Base-by-base conservation (phyloP, 805 yeast species). In the Tetrapisispora namnaoensis region DNA sequence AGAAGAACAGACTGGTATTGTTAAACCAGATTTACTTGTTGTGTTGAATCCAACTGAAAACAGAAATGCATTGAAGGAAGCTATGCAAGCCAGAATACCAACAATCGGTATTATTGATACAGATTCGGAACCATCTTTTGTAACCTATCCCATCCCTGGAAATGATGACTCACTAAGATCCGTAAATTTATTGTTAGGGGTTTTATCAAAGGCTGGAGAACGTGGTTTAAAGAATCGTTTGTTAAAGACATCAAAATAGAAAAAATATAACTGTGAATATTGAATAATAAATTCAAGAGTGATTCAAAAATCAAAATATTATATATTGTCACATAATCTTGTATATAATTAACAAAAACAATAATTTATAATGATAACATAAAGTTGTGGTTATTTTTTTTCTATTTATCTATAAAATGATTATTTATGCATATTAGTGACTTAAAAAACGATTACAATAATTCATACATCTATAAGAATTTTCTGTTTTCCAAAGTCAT, bases 71-170 rank as follows among this genome's bases (percentile, higher is more conserved):
- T 70, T 93, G 46, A 74, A 74, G 45, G 99, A 93, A 69, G 93
- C 97, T 53, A 77, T 79, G 56, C 79, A 80, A 60, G 74, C 82
- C 51, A 78, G 95, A 64, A 78, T 93, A 32, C 99, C 99, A 50
- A 89, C 97, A 0, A 80, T 93, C 58, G 98, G 96, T 28, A 77
- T 93, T 50, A 80, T 93, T 53, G 99, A 93, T 69, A 90, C 98
- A 21, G 91, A 93, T 67, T 81, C 85, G 64, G 96, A 93, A 63
- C 95, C 97, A 9, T 78, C 86, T 16, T 70, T 84, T 56, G 86
- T 91, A 47, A 88, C 96, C 1, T 93, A 93, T 62, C 95, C 98
- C 46, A 86, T 93, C 55, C 98, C 98, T 17, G 95, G 95, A 53
- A 93, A 93, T 64, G 98, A 93, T 65, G 97, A 90, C 65, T 83